Evolutionary conservation across 208 protist genomes (phyloP).

Genomic region (Angomonas desouzai): DNA sequence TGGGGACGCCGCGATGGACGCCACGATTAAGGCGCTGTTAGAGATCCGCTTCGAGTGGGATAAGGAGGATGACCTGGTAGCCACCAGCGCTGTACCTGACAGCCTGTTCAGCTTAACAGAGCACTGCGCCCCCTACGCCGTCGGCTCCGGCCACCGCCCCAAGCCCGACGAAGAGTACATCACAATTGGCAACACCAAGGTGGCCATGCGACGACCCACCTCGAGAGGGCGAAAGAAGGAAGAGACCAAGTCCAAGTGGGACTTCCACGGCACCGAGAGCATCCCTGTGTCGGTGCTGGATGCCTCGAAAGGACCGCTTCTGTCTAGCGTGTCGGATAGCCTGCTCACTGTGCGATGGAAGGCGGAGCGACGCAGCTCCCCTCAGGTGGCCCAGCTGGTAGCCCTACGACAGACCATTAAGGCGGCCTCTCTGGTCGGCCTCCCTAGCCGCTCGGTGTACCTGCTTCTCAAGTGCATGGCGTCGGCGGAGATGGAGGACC

Average conservation of each 20-base stretch:
- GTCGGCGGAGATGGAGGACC: slow-evolving; percentile 66
- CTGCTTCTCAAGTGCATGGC: slow-evolving; percentile 67
- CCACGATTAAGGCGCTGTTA: slow-evolving; percentile 47
- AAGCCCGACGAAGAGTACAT: slow-evolving; percentile 13
- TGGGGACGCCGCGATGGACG: slow-evolving; percentile 64
- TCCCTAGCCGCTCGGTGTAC: slow-evolving; percentile 49
- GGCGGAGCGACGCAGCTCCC: slow-evolving; percentile 51
- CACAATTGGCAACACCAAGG: slow-evolving; percentile 14
- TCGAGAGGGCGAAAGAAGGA: slow-evolving; percentile 9
- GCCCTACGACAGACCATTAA: slow-evolving; percentile 40
- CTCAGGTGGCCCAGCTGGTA: slow-evolving; percentile 48
- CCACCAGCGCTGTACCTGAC: slow-evolving; percentile 51
- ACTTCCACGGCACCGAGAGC: slow-evolving; percentile 71
- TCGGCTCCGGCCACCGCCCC: neutral
- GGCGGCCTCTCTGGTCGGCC: slow-evolving; percentile 41
- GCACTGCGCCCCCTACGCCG: slow-evolving; percentile 62
- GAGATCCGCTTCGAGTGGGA: slow-evolving; percentile 85
- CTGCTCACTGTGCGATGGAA: slow-evolving; percentile 73
- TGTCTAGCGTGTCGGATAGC: slow-evolving; percentile 40
- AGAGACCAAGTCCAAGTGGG: slow-evolving; percentile 35
- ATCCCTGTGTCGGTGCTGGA: slow-evolving; percentile 69
- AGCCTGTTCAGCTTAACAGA: slow-evolving; percentile 37
- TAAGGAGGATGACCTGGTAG: slow-evolving; percentile 63
- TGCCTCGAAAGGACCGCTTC: slow-evolving; percentile 62
- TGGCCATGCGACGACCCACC: slow-evolving; percentile 12